Base-by-base conservation (phyloP, 1,284 basidiomycete genomes). In the Leccinum fallax region DNA sequence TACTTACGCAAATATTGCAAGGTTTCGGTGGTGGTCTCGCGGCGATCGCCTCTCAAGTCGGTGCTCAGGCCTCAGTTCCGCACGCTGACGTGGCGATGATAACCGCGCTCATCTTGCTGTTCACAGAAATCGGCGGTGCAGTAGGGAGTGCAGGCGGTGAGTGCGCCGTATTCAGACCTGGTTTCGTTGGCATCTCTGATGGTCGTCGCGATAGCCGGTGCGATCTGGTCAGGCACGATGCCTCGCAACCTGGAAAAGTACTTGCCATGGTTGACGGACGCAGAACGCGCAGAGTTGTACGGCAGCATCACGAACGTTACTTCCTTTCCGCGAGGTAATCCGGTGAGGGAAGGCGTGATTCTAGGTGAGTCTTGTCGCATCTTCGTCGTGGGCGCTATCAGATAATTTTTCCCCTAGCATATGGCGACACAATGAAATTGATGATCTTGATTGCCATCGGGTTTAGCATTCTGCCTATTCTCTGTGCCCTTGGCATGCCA, bases 21-120 rank as follows among this genome's bases (percentile, higher is more conserved):
- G 91, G 91, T 58, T 77, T 89, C 15, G 92, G 92, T 13, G 92
- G 92, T 28, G 94, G 93, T 24, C 84, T 94, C 65, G 88, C 92
- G 1, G 83, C 88, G 1, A 81, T 88, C 54, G 78, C 87, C 8
- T 80, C 84, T 5, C 90, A 91, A 73, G 89, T 94, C 60, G 88
- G 85, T 43, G 88, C 92, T 0, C 94, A 95, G 74, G 92, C 90
- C 3, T 81, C 86, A 10, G 92, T 94, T 2, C 79, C 86, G 0
- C 92, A 93, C 71, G 74, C 78, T 30, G 92, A 95, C 67, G 87
- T 95, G 21, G 93, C 92, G 0, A 87, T 89, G 66, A 89, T 90
- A 58, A 95, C 90, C 5, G 93, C 94, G 1, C 80, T 94, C 64
- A 86, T 94, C 15, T 79, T 95, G 36, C 82, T 95, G 43, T 83